Conservation (phyloP, 306 rosid genomes). For the Gleditsia sinensis region DNA sequence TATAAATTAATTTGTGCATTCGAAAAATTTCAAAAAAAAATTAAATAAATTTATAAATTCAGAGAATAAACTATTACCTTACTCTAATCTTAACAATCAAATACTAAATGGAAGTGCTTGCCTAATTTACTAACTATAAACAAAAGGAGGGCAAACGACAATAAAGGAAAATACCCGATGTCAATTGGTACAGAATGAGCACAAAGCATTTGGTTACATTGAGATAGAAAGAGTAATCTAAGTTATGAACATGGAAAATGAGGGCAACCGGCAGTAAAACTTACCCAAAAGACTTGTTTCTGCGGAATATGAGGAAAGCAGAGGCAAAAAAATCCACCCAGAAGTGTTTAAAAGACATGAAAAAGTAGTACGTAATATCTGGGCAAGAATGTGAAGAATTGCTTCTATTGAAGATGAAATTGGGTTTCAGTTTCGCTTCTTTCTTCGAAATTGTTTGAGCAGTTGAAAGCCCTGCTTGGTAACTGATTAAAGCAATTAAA, state of each 20-base stretch:
- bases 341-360: constrained; percentile 29
- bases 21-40: too few relatives aligned
- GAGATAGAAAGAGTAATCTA: constrained; percentile 10
- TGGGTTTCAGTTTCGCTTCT: too few relatives aligned
- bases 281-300: neutral
- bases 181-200: neutral
- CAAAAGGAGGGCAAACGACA: neutral
- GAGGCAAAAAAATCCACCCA: constrained; percentile 12
- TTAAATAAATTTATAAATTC: too few relatives aligned
- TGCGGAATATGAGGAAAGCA: constrained; percentile 6
- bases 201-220: neutral
- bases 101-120: too few relatives aligned
- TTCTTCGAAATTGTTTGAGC: too few relatives aligned
- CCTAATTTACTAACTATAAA: too few relatives aligned
- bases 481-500: too few relatives aligned
- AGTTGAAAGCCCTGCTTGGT: too few relatives aligned
- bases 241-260: constrained; percentile 17
- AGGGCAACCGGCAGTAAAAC: constrained; percentile 24
- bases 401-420: neutral
- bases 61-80: too few relatives aligned
- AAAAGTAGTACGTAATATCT: constrained; percentile 5
- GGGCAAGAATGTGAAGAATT: constrained; percentile 9
- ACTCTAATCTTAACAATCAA: too few relatives aligned
- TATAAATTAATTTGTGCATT: too few relatives aligned
- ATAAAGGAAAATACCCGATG: constrained; percentile 1